Evolutionary conservation across 129 eudicot species (phyloP), one percentile per base, ranked within the genome.

Genomic region (Saussurea involucrata): DNA sequence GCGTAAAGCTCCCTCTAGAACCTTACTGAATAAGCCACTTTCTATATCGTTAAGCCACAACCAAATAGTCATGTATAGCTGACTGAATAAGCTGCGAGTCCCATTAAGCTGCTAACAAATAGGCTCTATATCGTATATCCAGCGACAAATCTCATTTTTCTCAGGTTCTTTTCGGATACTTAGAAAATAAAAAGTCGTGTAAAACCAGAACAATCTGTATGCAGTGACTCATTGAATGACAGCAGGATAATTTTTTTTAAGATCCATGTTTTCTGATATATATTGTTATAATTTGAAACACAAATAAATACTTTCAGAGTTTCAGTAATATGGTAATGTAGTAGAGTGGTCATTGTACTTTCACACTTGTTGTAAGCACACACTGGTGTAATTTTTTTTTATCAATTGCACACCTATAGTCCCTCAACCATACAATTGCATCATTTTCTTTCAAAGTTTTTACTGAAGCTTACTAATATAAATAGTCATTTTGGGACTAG

Each of bases 401-500:
- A 24, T 70, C 34, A 40, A 27, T 4, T 3, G 18, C 63, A 17
- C 31, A 22, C 31, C 36, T 17, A 13, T 17, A 58, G 58, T 61
- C 57, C 17, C 34, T 15, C 27, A 63, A 7, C 27, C 63, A 25
- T 75, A 27, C 63, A 24, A 28, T 17, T 17, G 28, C 4, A 58
- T n/a, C 25, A 44, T 17, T 15, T 71, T 17, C 20, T 5, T 27
- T 5, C 8, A 4, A 44, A n/a, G 2, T 17, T 44, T 13, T 44
- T 44, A 27, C 4, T 25, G 8, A 71, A 46, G 63, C 17, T 10
- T n/a, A 69, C 11, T 69, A 40, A 17, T 2, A 28, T 37, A 12
- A 37, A 69, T 34, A n/a, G 58, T 69, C 20, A 36, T 69, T 69
- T 36, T 68, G 57, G 18, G 73, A n/a, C 72, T 68, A 21, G 28